phyloP scores from a whole-genome alignment of 2,329 filamentous ascomycete genomes.

The Pezicula carpinea region DNA sequence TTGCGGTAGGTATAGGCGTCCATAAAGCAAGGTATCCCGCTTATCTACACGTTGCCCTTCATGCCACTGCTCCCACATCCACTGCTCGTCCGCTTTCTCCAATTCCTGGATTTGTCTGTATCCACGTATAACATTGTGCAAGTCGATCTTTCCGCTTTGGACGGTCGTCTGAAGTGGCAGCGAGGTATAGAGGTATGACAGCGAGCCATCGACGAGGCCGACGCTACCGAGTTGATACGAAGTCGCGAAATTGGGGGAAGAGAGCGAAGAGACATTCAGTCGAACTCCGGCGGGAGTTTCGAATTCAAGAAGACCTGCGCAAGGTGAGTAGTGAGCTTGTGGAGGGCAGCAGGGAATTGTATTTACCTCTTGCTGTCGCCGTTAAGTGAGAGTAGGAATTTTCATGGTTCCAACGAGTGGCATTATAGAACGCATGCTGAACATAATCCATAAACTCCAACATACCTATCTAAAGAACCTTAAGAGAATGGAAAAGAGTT shows the following conservation, averaged over 20 bases:
- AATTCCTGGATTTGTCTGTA: conserved; percentile 76
- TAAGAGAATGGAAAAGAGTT: background rate
- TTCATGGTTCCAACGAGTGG: conserved; percentile 84
- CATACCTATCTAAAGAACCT: conserved; percentile 48
- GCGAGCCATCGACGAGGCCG: conserved; percentile 90
- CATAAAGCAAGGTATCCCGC: conserved; percentile 63
- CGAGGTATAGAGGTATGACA: conserved; percentile 94
- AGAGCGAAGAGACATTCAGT: conserved; percentile 84
- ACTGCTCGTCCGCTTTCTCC: conserved; percentile 42
- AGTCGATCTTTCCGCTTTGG: conserved; percentile 69
- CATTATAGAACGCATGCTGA: conserved; percentile 82
- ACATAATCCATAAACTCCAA: conserved; percentile 97
- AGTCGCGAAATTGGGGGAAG: conserved; percentile 88
- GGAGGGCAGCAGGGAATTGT: conserved; percentile 4
- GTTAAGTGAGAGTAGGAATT: conserved; percentile 89
- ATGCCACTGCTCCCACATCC: conserved; percentile 51
- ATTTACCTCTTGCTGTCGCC: conserved; percentile 70
- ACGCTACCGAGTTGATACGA: conserved; percentile 88
- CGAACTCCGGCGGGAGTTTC: conserved; percentile 78
- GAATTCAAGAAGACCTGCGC: conserved; percentile 78
- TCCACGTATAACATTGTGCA: conserved; percentile 74
- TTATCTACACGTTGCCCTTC: conserved; percentile 42
- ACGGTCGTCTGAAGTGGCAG: conserved; percentile 65
- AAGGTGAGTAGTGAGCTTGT: conserved; percentile 6
- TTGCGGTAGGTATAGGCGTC: conserved; percentile 75